These are phyloP conservation scores for Domatiomyces catenatus DNA, from an alignment of 2,329 filamentous ascomycete genomes.

Conservation along the genomic window DNA sequence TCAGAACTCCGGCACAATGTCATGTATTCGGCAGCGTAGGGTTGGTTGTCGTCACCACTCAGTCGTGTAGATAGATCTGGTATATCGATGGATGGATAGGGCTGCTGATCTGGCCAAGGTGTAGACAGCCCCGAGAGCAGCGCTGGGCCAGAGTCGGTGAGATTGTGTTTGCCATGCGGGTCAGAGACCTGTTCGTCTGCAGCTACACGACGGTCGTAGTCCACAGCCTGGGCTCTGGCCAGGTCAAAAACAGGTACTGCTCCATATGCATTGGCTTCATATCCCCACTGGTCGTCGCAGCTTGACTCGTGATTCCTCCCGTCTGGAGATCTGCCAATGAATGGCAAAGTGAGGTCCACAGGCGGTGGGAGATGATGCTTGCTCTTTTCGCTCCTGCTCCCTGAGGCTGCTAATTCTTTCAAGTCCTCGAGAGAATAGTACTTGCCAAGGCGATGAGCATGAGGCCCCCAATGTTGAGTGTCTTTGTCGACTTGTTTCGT, in stretches of 20 bases:
- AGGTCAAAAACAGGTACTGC: neutral
- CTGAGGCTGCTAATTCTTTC: constrained; percentile 4
- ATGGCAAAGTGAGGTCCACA: neutral
- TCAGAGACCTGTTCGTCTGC: neutral
- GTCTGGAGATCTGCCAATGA: neutral
- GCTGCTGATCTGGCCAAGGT: neutral
- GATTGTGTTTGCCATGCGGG: neutral
- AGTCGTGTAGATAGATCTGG: neutral
- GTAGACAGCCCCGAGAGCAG: neutral
- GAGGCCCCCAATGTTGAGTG: neutral
- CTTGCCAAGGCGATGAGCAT: neutral
- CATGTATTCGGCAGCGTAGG: neutral
- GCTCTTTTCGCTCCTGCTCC: neutral
- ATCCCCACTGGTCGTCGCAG: neutral
- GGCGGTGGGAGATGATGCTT: neutral
- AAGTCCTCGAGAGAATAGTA: constrained; percentile 10
- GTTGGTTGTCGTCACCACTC: neutral
- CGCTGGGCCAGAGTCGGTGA: neutral
- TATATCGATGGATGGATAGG: neutral
- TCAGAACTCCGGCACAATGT: neutral
- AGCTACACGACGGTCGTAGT: neutral
- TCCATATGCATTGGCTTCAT: neutral
- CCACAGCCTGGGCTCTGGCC: too few species aligned
- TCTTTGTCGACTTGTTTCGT: neutral
- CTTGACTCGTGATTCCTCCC: neutral